Evolutionary conservation across 768 basidiomycete genomes (phyloP).

Genomic region (Suillus subaureus): DNA sequence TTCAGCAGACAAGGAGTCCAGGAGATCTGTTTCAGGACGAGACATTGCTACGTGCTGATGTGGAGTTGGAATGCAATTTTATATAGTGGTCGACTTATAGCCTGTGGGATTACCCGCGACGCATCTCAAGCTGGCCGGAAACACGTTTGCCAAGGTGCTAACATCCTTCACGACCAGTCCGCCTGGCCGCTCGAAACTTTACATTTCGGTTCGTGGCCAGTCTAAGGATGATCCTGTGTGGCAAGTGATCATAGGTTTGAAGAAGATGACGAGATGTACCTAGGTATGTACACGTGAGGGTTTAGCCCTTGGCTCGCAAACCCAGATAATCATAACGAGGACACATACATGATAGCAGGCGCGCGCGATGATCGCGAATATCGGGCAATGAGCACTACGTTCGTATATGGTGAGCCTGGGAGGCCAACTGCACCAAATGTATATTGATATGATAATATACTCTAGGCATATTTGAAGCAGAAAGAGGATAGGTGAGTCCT

Average conservation of each 20-base stretch:
- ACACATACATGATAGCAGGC: not conserved
- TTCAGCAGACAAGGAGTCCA: not conserved
- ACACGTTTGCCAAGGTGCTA: not conserved
- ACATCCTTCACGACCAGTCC: not conserved
- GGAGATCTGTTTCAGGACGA: not conserved
- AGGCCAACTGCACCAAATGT: not conserved
- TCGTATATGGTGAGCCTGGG: not conserved
- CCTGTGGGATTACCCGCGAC: not conserved
- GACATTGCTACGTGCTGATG: not conserved
- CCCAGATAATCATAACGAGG: not conserved
- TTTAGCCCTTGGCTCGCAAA: not conserved
- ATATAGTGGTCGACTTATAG: not conserved
- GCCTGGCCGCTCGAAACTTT: not conserved
- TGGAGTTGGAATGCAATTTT: not conserved
- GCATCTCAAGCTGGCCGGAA: not conserved
- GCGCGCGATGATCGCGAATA: not conserved
- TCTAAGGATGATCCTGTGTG: not conserved
- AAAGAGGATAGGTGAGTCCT: not conserved
- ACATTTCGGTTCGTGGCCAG: not conserved
- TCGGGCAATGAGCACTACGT: not conserved
- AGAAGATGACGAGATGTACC: not conserved
- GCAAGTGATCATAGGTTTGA: not conserved
- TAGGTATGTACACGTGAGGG: not conserved
- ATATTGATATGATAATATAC: not conserved
- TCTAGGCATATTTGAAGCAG: not conserved